Conservation (phyloP, 129 eudicot genomes). For the Pulicaria dysenterica region DNA sequence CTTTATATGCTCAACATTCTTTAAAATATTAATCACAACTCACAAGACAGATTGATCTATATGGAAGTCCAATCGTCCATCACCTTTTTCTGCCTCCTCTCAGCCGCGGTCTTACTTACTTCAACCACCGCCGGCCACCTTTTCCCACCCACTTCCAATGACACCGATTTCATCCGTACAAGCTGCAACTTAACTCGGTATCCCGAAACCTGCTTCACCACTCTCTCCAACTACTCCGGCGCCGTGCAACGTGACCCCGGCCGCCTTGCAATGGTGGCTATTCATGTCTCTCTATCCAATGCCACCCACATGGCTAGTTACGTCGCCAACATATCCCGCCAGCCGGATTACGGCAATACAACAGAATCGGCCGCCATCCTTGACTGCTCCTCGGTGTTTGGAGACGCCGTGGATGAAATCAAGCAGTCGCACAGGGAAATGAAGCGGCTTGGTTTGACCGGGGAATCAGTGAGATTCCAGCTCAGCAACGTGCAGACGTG, state of each 20-base stretch:
- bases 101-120: background rate
- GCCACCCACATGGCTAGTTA: constrained; percentile 48
- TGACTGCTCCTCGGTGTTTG: constrained; percentile 63
- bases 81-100: constrained; percentile 18
- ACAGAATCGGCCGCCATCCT: constrained; percentile 52
- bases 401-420: constrained; percentile 64
- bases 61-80: constrained; percentile 28
- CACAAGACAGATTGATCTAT: no score
- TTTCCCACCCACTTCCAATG: constrained; percentile 17
- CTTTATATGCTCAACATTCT: constrained; percentile 9
- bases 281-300: constrained; percentile 56
- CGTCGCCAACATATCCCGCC: constrained; percentile 52
- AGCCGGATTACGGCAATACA: constrained; percentile 35
- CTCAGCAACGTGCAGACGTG: constrained; percentile 92
- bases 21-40: background rate
- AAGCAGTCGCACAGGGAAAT: constrained; percentile 58
- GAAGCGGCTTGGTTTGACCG: constrained; percentile 42
- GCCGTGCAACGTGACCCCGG: constrained; percentile 50
- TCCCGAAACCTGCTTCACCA: constrained; percentile 60
- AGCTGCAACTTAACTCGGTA: constrained; percentile 64
- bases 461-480: constrained; percentile 66
- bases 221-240: constrained; percentile 61
- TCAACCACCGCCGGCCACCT: constrained; percentile 33
- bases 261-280: constrained; percentile 58
- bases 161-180: constrained; percentile 57